These are phyloP conservation scores for Friedmanniomyces simplex DNA, from an alignment of 495 filamentous ascomycete species.

Conservation along the genomic window DNA sequence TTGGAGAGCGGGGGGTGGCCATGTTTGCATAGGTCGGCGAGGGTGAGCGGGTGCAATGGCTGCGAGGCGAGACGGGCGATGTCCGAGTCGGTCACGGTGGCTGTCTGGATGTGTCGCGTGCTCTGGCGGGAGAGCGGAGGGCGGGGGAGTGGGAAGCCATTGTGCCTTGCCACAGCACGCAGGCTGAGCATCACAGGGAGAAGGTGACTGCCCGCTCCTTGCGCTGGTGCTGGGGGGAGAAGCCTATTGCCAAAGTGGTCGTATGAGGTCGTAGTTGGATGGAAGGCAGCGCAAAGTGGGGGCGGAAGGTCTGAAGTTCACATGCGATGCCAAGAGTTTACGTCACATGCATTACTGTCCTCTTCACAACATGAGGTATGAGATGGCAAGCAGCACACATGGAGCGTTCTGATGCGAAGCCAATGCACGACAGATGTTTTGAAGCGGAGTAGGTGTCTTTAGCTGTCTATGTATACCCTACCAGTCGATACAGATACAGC, in stretches of 20 bases:
- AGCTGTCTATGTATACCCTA: neutral
- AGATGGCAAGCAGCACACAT: too few relatives aligned
- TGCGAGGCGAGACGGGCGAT: constrained; percentile 67
- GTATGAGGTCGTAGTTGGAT: neutral
- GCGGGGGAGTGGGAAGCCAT: constrained; percentile 1
- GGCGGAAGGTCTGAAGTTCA: too few relatives aligned
- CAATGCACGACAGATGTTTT: neutral
- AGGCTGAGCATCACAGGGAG: constrained; percentile 15
- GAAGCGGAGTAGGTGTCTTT: neutral
- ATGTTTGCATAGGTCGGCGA: constrained; percentile 85
- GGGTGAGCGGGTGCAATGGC: constrained; percentile 67
- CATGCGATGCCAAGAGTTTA: too few relatives aligned
- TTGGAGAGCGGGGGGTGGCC: constrained; percentile 80
- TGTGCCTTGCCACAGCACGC: constrained; percentile 13
- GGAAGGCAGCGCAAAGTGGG: neutral
- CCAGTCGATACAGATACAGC: neutral
- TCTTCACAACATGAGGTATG: too few relatives aligned
- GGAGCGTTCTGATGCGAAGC: too few relatives aligned
- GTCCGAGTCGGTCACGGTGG: constrained; percentile 51
- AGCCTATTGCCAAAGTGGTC: neutral
- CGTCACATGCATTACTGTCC: too few relatives aligned
- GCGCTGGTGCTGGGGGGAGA: neutral
- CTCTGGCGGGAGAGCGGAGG: neutral
- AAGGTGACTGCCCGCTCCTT: neutral
- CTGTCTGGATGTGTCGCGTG: constrained; percentile 18